Conservation (phyloP, 176 grass and related monocot species). For the Eleusine indica region DNA sequence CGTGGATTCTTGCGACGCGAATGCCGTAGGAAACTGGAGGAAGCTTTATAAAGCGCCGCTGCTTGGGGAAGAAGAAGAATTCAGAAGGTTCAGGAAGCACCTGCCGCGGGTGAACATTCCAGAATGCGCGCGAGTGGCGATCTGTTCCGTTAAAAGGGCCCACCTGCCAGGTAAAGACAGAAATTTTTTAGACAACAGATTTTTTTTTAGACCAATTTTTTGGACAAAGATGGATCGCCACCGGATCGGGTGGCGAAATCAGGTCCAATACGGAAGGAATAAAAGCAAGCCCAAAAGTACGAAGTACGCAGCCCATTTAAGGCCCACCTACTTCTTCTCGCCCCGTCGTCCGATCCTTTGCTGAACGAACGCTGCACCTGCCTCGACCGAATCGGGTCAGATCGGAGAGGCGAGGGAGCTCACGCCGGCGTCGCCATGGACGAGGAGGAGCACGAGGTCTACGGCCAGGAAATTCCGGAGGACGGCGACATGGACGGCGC, state of each 20-base stretch:
- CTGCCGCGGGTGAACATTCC: constrained; percentile 40
- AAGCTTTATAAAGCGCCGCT: constrained; percentile 29
- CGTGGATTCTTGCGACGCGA: background rate
- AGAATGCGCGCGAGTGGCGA: constrained; percentile 15
- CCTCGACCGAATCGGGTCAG: background rate
- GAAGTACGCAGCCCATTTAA: background rate
- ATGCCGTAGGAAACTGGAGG: background rate
- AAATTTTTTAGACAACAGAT: background rate
- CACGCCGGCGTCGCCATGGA: constrained; percentile 43
- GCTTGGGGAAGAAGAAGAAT: constrained; percentile 47
- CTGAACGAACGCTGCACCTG: background rate
- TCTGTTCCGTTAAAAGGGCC: background rate
- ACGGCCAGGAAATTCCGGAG: constrained; percentile 76
- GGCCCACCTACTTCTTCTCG: background rate
- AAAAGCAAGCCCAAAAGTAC: background rate
- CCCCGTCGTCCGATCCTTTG: background rate
- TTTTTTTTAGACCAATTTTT: background rate
- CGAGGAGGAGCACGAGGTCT: constrained; percentile 83
- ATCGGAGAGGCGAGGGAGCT: constrained; percentile 14
- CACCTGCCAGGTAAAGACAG: background rate
- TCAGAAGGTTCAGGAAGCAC: constrained; percentile 56
- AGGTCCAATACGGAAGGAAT: too few relatives aligned
- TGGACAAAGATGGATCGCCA: too few relatives aligned
- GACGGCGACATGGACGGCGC: constrained; percentile 69
- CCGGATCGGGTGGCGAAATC: background rate